These are phyloP conservation scores for Diaporthe ilicicola DNA, from an alignment of 2,329 filamentous ascomycete species.

Conservation along the genomic window DNA sequence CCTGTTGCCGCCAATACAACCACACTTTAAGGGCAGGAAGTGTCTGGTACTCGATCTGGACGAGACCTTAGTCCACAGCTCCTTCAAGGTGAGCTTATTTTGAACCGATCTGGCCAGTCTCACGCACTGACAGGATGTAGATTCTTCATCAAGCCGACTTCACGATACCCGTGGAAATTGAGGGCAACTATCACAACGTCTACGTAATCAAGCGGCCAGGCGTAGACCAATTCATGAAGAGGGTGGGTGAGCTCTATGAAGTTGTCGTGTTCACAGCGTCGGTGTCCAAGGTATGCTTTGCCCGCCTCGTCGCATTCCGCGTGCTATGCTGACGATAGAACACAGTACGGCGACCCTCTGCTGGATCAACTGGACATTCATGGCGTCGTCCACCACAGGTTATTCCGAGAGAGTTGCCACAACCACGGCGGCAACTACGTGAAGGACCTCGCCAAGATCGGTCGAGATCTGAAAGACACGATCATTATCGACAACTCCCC, in stretches of 20 bases:
- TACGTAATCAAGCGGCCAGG: slow-evolving; percentile 99
- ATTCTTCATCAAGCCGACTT: slow-evolving; percentile 98
- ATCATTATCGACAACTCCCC: slow-evolving; percentile 99
- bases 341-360: slow-evolving; percentile 91
- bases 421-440: slow-evolving; percentile 99
- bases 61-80: slow-evolving; percentile 97
- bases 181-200: slow-evolving; percentile 98
- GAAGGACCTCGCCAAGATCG: slow-evolving; percentile 97
- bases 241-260: slow-evolving; percentile 96
- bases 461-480: slow-evolving; percentile 93
- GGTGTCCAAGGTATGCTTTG: slow-evolving; percentile 83
- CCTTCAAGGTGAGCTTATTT: slow-evolving; percentile 81
- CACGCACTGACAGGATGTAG: slow-evolving; percentile 53
- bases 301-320: not conserved
- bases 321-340: slow-evolving; percentile 29
- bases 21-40: slow-evolving; percentile 86
- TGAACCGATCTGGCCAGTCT: not conserved
- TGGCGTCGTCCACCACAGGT: slow-evolving; percentile 91
- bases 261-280: slow-evolving; percentile 99
- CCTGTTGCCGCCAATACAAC: slow-evolving; percentile 82
- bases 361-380: slow-evolving; percentile 98
- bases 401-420: slow-evolving; percentile 98
- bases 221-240: slow-evolving; percentile 98
- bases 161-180: slow-evolving; percentile 98
- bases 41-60: slow-evolving; percentile 95